A percentile compares a stretch with the other conserved stretches of the same genome.
phyloP scores from a whole-genome alignment of 1,139 yeast genomes.

The Candida freyschussii region DNA sequence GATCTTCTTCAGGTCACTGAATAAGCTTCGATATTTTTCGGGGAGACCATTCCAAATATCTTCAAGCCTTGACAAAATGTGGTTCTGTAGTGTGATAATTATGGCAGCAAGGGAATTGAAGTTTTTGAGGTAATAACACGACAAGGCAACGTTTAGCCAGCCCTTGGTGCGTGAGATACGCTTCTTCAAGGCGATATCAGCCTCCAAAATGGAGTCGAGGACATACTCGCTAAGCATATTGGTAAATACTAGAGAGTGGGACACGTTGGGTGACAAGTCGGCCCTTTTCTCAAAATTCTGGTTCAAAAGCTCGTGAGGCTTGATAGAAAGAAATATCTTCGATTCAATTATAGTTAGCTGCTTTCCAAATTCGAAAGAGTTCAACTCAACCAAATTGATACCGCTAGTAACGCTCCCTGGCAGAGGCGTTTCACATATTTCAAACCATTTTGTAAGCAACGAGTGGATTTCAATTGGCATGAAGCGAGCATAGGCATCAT shows the following conservation, averaged over 20 bases:
- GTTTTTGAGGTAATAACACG: constrained; percentile 75
- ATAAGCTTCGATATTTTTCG: constrained; percentile 60
- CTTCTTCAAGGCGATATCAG: constrained; percentile 32
- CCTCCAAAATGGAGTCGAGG: constrained; percentile 66
- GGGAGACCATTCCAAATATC: constrained; percentile 63
- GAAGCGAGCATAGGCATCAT: constrained; percentile 17
- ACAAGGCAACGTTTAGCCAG: constrained; percentile 82
- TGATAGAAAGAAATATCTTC: constrained; percentile 59
- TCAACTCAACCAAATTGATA: constrained; percentile 59
- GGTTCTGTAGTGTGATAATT: constrained; percentile 78
- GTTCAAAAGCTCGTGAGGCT: constrained; percentile 69
- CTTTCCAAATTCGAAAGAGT: constrained; percentile 77
- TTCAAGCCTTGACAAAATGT: constrained; percentile 64
- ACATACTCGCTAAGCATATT: constrained; percentile 81
- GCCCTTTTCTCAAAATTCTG: constrained; percentile 66
- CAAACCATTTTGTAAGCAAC: constrained; percentile 34
- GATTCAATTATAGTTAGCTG: constrained; percentile 82
- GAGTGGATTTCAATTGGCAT: constrained; percentile 27
- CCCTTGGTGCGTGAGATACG: constrained; percentile 53
- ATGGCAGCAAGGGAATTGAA: constrained; percentile 88
- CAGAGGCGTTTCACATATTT: constrained; percentile 27
- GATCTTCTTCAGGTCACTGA: constrained; percentile 62
- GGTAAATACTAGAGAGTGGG: constrained; percentile 64
- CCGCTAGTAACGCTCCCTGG: constrained; percentile 19
- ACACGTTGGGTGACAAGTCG: constrained; percentile 68